A percentile compares a stretch with the other conserved stretches of the same genome.
Conservation (phyloP, 352 stramenopile genomes). For the Globisporangium okanoganense region DNA sequence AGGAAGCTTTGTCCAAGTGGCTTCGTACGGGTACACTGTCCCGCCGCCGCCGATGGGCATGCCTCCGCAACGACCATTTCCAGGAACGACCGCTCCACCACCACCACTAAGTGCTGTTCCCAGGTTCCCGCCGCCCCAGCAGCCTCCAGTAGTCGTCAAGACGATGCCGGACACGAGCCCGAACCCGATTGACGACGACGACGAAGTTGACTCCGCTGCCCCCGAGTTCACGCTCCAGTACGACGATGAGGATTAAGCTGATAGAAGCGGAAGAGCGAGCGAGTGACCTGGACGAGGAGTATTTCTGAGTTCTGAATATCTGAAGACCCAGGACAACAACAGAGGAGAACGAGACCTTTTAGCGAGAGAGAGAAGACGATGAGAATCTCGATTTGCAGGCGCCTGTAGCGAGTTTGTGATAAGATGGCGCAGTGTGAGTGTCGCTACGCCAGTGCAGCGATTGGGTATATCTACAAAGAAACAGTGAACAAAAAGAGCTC, state of each 20-base stretch:
- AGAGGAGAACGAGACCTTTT: neutral
- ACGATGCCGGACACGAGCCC: neutral
- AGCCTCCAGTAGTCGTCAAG: neutral
- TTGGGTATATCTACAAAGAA: neutral
- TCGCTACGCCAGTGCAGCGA: too few relatives aligned
- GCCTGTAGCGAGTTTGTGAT: neutral
- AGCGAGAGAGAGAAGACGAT: neutral
- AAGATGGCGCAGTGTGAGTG: neutral
- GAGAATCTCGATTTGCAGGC: neutral
- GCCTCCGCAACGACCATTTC: neutral
- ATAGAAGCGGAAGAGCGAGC: too few relatives aligned
- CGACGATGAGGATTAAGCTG: conserved; percentile 62
- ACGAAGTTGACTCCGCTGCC: conserved; percentile 47
- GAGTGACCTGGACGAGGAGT: neutral
- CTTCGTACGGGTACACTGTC: conserved; percentile 1
- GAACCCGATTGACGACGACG: conserved; percentile 40
- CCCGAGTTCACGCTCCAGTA: conserved; percentile 77
- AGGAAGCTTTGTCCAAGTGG: conserved; percentile 8
- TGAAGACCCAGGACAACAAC: neutral
- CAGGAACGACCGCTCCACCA: neutral
- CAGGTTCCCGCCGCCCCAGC: neutral
- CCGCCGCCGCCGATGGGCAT: neutral
- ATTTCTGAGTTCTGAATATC: neutral
- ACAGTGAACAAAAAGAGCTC: neutral
- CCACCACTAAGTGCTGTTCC: neutral